Evolutionary conservation across 2,329 filamentous ascomycete genomes (phyloP).

Genomic region (Xylariomycetidae sp.): DNA sequence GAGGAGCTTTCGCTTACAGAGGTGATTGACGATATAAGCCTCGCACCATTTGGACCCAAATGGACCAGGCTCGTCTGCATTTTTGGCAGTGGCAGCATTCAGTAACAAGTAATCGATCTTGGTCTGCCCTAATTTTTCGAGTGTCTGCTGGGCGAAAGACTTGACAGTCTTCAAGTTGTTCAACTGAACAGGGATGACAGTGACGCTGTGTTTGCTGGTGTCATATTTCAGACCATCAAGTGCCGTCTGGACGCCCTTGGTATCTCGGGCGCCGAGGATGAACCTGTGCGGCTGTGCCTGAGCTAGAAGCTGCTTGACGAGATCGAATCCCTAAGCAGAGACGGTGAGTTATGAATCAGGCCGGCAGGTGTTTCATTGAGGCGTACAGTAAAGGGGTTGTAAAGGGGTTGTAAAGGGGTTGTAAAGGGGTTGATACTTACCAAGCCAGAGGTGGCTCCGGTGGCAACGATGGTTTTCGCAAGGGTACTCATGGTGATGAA

Average conservation of each 20-base stretch:
- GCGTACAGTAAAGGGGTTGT: too few relatives aligned
- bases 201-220: conserved; percentile 33
- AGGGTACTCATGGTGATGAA: conserved; percentile 35
- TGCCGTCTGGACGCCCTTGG: conserved; percentile 33
- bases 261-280: conserved; percentile 47
- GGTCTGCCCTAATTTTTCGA: conserved; percentile 35
- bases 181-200: conserved; percentile 45
- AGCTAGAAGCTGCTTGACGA: conserved; percentile 45
- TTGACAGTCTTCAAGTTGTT: conserved; percentile 39
- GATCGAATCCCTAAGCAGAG: conserved; percentile 42
- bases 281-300: conserved; percentile 41
- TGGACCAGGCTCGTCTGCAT: conserved; percentile 29
- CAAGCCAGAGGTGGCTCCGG: conserved; percentile 44
- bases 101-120: conserved; percentile 46
- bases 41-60: conserved; percentile 47
- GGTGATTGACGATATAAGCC: conserved; percentile 46
- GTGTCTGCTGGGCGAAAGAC: conserved; percentile 40
- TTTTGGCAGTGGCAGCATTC: conserved; percentile 42
- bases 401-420: too few relatives aligned
- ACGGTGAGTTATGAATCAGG: background rate
- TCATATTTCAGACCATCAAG: conserved; percentile 39
- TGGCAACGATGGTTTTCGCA: conserved; percentile 47
- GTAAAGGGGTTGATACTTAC: conserved; percentile 27
- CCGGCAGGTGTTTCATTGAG: too few relatives aligned
- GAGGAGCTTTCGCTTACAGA: conserved; percentile 35